Percentiles rank a stretch among this genome's conserved stretches.
phyloP scores from a whole-genome alignment of 345 rosid species.

The Mangifera indica region DNA sequence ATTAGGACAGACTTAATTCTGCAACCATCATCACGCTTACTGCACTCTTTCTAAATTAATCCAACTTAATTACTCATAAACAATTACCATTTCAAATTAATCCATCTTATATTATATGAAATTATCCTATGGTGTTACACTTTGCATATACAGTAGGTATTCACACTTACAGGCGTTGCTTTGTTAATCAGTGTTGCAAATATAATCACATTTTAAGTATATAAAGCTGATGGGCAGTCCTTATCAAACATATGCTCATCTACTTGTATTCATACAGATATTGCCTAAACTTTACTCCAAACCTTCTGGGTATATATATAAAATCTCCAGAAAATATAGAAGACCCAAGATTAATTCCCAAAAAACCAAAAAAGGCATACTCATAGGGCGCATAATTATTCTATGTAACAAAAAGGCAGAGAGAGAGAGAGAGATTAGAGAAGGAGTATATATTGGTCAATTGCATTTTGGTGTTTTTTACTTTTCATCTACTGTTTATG shows the following conservation, averaged over 20 bases:
- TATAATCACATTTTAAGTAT: not conserved
- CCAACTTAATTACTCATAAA: not conserved
- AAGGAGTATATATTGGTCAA: not conserved
- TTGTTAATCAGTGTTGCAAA: no score
- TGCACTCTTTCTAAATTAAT: not conserved
- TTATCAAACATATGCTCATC: conserved; percentile 24
- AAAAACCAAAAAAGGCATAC: not conserved
- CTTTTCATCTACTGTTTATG: not conserved
- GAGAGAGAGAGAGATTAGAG: not conserved
- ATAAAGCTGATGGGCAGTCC: conserved; percentile 17
- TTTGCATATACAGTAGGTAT: no score
- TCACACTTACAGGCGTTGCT: no score
- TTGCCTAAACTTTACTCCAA: conserved; percentile 51
- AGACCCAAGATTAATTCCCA: conserved; percentile 10
- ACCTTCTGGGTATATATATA: conserved; percentile 28
- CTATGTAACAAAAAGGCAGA: not conserved
- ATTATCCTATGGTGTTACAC: no score
- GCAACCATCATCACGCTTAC: conserved; percentile 9
- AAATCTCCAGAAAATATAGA: not conserved
- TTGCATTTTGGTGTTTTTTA: not conserved
- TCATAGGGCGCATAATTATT: not conserved
- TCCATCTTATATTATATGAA: no score
- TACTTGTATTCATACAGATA: conserved; percentile 26
- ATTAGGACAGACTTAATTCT: not conserved
- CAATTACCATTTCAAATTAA: no score